Conservation (phyloP, 306 rosid species). For the Vigna angularis region DNA sequence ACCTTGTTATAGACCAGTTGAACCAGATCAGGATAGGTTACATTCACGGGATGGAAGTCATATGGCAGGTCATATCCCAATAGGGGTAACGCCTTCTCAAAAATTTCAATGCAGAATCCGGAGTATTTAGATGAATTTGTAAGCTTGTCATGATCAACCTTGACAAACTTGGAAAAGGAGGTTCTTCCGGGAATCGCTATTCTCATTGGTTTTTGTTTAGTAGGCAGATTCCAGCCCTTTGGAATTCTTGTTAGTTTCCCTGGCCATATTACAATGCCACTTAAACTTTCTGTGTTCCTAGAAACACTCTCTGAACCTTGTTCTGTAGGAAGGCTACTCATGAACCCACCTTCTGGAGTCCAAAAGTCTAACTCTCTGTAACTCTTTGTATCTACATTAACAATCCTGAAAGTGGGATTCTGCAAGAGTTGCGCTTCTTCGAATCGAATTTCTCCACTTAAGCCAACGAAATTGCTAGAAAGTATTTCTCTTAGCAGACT, state of each 20-base stretch:
- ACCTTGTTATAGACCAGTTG: constrained; percentile 65
- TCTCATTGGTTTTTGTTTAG: constrained; percentile 52
- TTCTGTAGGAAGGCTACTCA: constrained; percentile 18
- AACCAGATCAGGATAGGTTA: constrained; percentile 55
- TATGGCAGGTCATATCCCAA: constrained; percentile 61
- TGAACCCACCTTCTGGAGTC: constrained; percentile 54
- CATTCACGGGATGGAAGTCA: constrained; percentile 47
- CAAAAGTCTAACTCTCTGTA: constrained; percentile 65
- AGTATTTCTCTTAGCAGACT: constrained; percentile 37
- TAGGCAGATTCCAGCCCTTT: constrained; percentile 74
- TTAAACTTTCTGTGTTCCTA: constrained; percentile 37
- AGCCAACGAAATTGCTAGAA: constrained; percentile 55
- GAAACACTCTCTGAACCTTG: constrained; percentile 15
- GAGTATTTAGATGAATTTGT: constrained; percentile 24
- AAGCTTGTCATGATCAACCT: constrained; percentile 45
- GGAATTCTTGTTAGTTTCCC: constrained; percentile 56
- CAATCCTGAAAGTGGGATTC: constrained; percentile 53
- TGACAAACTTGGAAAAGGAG: constrained; percentile 65
- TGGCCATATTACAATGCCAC: constrained; percentile 67
- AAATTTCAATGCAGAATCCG: constrained; percentile 72
- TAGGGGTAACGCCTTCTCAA: constrained; percentile 25
- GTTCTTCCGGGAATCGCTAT: constrained; percentile 76
- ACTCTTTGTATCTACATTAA: constrained; percentile 56
- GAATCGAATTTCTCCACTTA: constrained; percentile 66
- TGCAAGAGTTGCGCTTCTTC: constrained; percentile 49